Percentiles rank a stretch among this genome's conserved stretches.
Conservation (phyloP, 2,329 filamentous ascomycete species). For the Colletotrichum sp. region DNA sequence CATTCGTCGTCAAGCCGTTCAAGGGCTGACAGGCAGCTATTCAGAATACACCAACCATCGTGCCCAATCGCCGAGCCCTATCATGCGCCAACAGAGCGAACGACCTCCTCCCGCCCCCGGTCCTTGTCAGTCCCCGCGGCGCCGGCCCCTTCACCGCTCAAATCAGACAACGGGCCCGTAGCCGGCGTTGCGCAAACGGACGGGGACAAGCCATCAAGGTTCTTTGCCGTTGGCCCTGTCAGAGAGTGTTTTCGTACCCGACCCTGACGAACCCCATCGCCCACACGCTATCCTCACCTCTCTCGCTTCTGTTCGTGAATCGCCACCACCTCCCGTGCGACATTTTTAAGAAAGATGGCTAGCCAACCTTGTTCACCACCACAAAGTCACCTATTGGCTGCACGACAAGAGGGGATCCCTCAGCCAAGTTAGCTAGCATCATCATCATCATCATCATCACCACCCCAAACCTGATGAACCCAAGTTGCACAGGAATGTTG, state of each 20-base stretch:
- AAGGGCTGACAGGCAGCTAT: not conserved
- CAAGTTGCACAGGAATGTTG: not conserved
- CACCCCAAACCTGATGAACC: not conserved
- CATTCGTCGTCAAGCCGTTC: not conserved
- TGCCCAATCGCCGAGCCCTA: not conserved
- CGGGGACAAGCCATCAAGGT: constrained; percentile 11
- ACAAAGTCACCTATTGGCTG: not conserved
- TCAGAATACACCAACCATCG: not conserved
- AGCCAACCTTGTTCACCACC: not conserved
- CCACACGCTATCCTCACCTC: not conserved
- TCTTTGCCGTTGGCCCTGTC: not conserved
- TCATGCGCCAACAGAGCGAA: not conserved
- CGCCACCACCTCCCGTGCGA: not conserved
- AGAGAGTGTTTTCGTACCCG: not conserved
- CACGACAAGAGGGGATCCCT: not conserved
- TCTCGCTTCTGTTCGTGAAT: not conserved
- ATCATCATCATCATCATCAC: not conserved
- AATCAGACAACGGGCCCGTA: constrained; percentile 12
- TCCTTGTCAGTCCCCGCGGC: constrained; percentile 5
- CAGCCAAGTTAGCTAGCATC: not conserved
- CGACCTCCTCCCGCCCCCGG: not conserved
- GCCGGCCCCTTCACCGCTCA: constrained; percentile 18
- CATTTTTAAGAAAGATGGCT: not conserved
- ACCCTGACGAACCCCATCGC: not conserved
- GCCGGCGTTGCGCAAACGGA: constrained; percentile 4